These are phyloP conservation scores for Plasmopara muralis DNA, from an alignment of 352 stramenopile species.

Conservation along the genomic window DNA sequence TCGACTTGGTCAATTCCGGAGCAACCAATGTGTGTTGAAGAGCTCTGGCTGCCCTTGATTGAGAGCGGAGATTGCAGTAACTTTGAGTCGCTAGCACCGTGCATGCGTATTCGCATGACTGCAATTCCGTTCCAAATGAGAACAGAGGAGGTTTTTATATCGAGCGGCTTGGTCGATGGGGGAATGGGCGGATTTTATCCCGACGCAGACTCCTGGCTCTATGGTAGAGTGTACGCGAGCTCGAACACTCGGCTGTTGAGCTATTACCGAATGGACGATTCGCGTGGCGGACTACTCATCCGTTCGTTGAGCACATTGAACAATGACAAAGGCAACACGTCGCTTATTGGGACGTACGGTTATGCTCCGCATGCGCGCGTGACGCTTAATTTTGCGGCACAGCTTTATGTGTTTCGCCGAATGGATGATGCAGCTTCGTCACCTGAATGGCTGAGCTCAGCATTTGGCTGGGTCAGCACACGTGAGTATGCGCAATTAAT, in stretches of 20 bases:
- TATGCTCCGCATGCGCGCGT: constrained; percentile 59
- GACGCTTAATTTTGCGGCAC: constrained; percentile 67
- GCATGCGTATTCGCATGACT: constrained; percentile 70
- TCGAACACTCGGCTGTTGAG: constrained; percentile 60
- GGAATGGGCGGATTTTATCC: constrained; percentile 74
- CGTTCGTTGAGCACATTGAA: constrained; percentile 58
- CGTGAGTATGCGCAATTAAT: constrained; percentile 64
- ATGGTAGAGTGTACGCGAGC: constrained; percentile 60
- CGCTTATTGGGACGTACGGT: constrained; percentile 36
- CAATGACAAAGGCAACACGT: constrained; percentile 71
- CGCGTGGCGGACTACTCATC: constrained; percentile 56
- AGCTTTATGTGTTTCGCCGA: constrained; percentile 68
- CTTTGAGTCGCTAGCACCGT: constrained; percentile 27
- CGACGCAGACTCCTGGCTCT: constrained; percentile 48
- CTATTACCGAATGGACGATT: constrained; percentile 75
- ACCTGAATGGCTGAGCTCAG: constrained; percentile 60
- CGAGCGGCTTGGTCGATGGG: constrained; percentile 38
- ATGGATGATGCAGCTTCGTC: constrained; percentile 45
- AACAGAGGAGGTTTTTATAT: constrained; percentile 53
- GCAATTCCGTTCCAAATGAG: constrained; percentile 68
- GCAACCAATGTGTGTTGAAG: constrained; percentile 71
- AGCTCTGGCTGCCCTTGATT: constrained; percentile 63
- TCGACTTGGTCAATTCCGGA: constrained; percentile 55
- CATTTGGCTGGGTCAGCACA: constrained; percentile 50
- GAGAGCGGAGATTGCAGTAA: constrained; percentile 25